Conservation (phyloP, 139 green algal genomes). For the Mychonastes homosphaera region DNA sequence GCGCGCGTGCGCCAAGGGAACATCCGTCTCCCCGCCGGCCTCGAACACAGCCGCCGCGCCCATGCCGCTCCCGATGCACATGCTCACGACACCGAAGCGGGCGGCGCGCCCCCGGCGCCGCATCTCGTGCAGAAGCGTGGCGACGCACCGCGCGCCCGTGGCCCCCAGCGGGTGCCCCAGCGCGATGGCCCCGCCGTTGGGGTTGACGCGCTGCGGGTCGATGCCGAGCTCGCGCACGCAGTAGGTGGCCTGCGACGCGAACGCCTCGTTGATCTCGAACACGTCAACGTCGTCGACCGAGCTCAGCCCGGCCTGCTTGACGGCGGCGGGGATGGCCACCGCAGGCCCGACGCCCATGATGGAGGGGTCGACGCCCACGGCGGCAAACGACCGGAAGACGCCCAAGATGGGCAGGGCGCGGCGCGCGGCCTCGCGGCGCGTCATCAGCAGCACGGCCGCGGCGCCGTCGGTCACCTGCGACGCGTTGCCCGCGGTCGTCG, state of each 20-base stretch:
- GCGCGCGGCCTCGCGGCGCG: constrained; percentile 65
- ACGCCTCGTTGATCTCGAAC: constrained; percentile 98
- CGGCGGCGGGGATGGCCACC: constrained; percentile 86
- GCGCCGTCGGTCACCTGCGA: constrained; percentile 90
- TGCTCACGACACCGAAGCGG: constrained; percentile 90
- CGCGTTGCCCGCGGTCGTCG: constrained; percentile 87
- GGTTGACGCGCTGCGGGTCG: constrained; percentile 79
- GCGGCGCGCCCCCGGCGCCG: constrained; percentile 57
- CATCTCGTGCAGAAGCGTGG: constrained; percentile 96
- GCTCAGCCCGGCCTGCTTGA: constrained; percentile 60
- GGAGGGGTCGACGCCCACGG: constrained; percentile 85
- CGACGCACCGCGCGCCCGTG: constrained; percentile 75
- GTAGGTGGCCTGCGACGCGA: constrained; percentile 86
- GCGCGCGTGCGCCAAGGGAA: too few species aligned
- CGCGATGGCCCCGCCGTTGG: constrained; percentile 94
- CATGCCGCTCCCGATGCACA: constrained; percentile 98
- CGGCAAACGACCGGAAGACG: constrained; percentile 81
- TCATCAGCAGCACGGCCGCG: constrained; percentile 86
- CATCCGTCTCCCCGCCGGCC: constrained; percentile 31
- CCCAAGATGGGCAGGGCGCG: constrained; percentile 80
- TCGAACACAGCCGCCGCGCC: constrained; percentile 87
- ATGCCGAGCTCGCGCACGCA: constrained; percentile 74
- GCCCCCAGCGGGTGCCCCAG: constrained; percentile 90
- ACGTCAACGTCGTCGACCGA: constrained; percentile 90
- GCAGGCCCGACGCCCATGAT: constrained; percentile 97